Evolutionary conservation across 176 grass and related monocot genomes (phyloP), one percentile per base, ranked within the genome.

Genomic region (Aegilops umbellulata): DNA sequence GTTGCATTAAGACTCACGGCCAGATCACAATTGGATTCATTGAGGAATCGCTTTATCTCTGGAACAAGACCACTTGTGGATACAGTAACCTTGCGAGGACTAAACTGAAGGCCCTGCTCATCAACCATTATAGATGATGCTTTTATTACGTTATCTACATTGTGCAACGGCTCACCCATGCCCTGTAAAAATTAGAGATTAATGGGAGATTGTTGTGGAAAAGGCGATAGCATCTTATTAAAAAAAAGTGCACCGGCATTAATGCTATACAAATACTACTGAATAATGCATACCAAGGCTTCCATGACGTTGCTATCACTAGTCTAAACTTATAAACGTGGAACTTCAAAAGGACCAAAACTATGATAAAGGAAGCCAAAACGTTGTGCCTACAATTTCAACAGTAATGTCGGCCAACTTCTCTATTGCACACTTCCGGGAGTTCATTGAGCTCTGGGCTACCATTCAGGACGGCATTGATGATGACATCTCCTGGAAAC

Each of bases 1-100:
- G 97, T 99, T 82, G 97, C 92, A 94, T 94, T 99, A 53, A 96
- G 97, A 85, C 97, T 99, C 53, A 96, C 92, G 0, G 97, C 97
- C 55, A 99, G 78, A 6, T 83, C 83, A 88, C 97, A 99, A 19
- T 89, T 88, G 26, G 94, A 94, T 86, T 96, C 92, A 31, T 64
- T 74, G 81, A 99, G 90, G 80, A 99, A 94, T 23, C 85, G 92
- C 86, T 91, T 99, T 87, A 99, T 83, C 82, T 96, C 87, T 74
- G 97, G 97, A 19, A 96, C 90, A 77, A 95, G 92, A 25, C 94
- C 97, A 70, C 97, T 96, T 65, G 97, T 99, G 26, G 97, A 99
- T 60, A 99, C 85, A 65, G 90, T 88, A 76, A 99, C 90, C 86
- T 96, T 99, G 8, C 90, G 90, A 77, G 94, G 94, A 78, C 94